A percentile compares a stretch with the other conserved stretches of the same genome.
phyloP scores from a whole-genome alignment of 2,329 filamentous ascomycete genomes.

The Cyphellophora europaea region DNA sequence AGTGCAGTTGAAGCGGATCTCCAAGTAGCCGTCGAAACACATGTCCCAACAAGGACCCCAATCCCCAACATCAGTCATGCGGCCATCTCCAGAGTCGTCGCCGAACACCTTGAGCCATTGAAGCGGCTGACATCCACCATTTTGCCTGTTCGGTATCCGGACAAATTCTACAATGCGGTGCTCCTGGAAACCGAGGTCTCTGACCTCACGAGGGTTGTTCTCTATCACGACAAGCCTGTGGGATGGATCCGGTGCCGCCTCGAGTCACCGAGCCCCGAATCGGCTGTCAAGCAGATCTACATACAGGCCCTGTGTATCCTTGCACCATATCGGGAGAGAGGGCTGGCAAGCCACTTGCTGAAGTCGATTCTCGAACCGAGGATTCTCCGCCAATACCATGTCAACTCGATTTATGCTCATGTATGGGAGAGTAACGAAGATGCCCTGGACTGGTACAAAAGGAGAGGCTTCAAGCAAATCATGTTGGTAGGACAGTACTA shows the following conservation, averaged over 20 bases:
- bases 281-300: constrained; percentile 41
- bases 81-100: no score
- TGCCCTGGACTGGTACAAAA: constrained; percentile 50
- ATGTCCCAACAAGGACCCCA: no score
- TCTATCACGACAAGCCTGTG: constrained; percentile 40
- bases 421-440: constrained; percentile 56
- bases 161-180: constrained; percentile 52
- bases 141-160: constrained; percentile 52
- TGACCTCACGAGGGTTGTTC: constrained; percentile 49
- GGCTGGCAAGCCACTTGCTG: constrained; percentile 48
- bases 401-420: constrained; percentile 48
- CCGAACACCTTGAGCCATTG: constrained; percentile 45
- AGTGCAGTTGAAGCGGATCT: no score
- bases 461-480: constrained; percentile 46
- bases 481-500: constrained; percentile 49
- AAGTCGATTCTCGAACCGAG: constrained; percentile 26
- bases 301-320: constrained; percentile 52
- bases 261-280: constrained; percentile 23
- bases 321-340: constrained; percentile 49
- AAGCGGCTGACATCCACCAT: constrained; percentile 49
- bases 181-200: constrained; percentile 44
- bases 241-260: constrained; percentile 40
- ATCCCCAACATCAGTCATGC: no score
- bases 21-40: no score
- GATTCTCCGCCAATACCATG: constrained; percentile 39